Percentiles rank a stretch among this genome's conserved stretches.
phyloP scores from a whole-genome alignment of 2,329 filamentous ascomycete genomes.

The Chaetomium sp. region DNA sequence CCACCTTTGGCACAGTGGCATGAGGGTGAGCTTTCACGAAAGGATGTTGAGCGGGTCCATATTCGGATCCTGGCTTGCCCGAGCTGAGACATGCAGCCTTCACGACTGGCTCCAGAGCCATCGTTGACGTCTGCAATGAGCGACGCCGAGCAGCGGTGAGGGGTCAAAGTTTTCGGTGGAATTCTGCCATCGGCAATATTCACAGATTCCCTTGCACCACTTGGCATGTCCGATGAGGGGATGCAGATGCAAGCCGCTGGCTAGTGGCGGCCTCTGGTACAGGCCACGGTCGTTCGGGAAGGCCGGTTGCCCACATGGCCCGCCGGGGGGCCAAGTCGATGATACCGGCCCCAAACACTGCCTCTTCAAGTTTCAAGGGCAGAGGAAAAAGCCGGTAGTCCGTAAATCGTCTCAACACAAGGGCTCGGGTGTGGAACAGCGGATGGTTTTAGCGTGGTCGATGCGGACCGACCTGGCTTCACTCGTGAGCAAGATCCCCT shows the following conservation, averaged over 20 bases:
- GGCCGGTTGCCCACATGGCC: constrained; percentile 1
- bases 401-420: not conserved
- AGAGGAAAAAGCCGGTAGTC: not conserved
- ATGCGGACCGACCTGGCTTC: no score
- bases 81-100: constrained; percentile 16
- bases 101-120: not conserved
- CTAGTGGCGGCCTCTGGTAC: not conserved
- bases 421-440: no score
- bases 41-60: no score
- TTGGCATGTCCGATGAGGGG: not conserved
- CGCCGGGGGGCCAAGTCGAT: constrained; percentile 11
- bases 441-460: no score
- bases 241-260: not conserved
- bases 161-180: not conserved
- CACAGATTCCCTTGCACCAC: not conserved
- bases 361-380: not conserved
- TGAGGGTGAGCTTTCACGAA: not conserved
- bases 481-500: not conserved
- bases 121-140: not conserved
- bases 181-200: not conserved
- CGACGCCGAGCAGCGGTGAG: constrained; percentile 5
- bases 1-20: not conserved
- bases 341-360: constrained; percentile 14
- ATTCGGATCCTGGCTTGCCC: not conserved
- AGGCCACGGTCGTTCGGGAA: not conserved